These are phyloP conservation scores for Candida sanyiensis DNA, from an alignment of 805 yeast genomes.

Conservation along the genomic window DNA sequence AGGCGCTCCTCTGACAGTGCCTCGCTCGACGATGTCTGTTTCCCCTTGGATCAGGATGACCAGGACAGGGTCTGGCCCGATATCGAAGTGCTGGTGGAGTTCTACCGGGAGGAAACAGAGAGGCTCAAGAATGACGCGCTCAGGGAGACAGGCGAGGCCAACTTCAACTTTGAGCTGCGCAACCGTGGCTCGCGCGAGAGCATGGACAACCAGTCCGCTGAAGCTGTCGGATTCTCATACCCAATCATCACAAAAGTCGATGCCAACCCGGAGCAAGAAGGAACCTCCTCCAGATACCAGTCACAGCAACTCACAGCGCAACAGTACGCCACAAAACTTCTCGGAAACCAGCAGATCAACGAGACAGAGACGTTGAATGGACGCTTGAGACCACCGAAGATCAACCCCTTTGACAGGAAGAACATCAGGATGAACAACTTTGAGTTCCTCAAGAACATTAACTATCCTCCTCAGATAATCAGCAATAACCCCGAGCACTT, in stretches of 20 bases:
- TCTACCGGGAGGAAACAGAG: slow-evolving; percentile 60
- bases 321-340: slow-evolving; percentile 9
- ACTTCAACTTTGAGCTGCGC: slow-evolving; percentile 30
- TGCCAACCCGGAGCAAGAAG: slow-evolving; percentile 3
- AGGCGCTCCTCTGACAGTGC: slow-evolving; percentile 48
- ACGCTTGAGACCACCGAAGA: slow-evolving; percentile 67
- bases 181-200: slow-evolving; percentile 13
- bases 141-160: slow-evolving; percentile 33
- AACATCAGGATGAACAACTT: slow-evolving; percentile 15
- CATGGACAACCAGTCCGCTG: slow-evolving; percentile 4
- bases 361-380: slow-evolving; percentile 55
- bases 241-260: slow-evolving; percentile 41
- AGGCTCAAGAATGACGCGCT: slow-evolving; percentile 38
- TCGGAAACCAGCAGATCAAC: slow-evolving; percentile 41
- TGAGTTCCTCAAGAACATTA: slow-evolving; percentile 22
- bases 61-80: slow-evolving; percentile 70
- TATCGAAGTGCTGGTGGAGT: slow-evolving; percentile 65
- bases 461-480: slow-evolving; percentile 40
- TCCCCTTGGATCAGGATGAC: slow-evolving; percentile 48
- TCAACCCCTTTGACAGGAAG: slow-evolving; percentile 66
- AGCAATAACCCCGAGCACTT: slow-evolving; percentile 48
- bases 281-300: slow-evolving; percentile 16
- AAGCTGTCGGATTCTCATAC: slow-evolving; percentile 32
- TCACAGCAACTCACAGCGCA: slow-evolving; percentile 8
- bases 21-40: slow-evolving; percentile 87